Evolutionary conservation across 148 eudicot species (phyloP).

Genomic region (Simmondsia chinensis): DNA sequence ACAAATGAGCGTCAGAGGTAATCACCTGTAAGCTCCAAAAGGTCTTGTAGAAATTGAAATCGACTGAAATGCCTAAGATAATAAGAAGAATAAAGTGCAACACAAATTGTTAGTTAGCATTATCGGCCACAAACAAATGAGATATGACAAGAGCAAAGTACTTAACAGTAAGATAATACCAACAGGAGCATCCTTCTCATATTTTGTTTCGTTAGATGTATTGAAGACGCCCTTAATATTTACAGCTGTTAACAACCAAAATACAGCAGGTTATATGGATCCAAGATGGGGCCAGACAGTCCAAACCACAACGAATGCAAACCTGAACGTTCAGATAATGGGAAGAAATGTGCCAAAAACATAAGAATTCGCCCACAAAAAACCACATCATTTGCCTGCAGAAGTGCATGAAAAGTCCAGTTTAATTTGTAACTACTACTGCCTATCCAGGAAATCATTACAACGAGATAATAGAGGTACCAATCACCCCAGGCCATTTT

Average conservation of each 20-base stretch:
- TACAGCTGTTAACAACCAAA: constrained; percentile 58
- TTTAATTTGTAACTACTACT: constrained; percentile 1
- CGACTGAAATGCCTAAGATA: constrained; percentile 74
- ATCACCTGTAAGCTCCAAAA: constrained; percentile 98
- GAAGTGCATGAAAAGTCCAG: constrained; percentile 6
- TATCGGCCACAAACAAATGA: constrained; percentile 2
- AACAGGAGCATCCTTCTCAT: constrained; percentile 80
- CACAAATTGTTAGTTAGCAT: constrained; percentile 1
- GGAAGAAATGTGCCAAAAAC: constrained; percentile 99
- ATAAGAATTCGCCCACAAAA: constrained; percentile 96
- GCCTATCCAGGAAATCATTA: background rate
- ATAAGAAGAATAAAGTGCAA: constrained; percentile 6
- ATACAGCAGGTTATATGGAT: constrained; percentile 1
- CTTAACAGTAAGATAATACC: constrained; percentile 29
- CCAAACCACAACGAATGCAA: constrained; percentile 1
- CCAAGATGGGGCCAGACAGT: background rate
- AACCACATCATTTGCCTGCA: constrained; percentile 97
- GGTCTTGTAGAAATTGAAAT: constrained; percentile 98
- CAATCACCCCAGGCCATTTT: too few relatives aligned
- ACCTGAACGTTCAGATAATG: constrained; percentile 99
- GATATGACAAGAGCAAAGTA: too few relatives aligned
- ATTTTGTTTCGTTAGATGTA: constrained; percentile 92
- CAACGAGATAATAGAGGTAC: too few relatives aligned
- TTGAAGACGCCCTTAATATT: constrained; percentile 98
- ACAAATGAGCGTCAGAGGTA: background rate